Percentiles rank a stretch among this genome's conserved stretches.
Evolutionary conservation across 306 rosid species (phyloP).

Genomic region (Hippophae tibetana): DNA sequence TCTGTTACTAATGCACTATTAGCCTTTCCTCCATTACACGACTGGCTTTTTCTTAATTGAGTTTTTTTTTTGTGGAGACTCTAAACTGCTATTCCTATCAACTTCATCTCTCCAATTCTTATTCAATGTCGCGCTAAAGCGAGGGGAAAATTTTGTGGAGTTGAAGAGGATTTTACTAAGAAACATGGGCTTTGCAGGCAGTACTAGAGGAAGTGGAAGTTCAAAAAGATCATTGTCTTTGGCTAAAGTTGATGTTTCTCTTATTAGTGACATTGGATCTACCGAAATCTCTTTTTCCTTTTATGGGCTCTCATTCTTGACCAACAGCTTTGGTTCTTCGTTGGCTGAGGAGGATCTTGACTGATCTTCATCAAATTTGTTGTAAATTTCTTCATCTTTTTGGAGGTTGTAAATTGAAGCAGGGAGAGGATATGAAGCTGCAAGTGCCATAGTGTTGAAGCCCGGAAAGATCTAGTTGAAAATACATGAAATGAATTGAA

Average conservation of each 20-base stretch:
- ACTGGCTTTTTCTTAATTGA: constrained; percentile 45
- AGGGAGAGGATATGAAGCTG: too few relatives aligned
- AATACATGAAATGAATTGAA: too few relatives aligned
- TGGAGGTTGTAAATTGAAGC: too few relatives aligned
- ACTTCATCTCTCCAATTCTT: constrained; percentile 31
- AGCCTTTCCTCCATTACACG: constrained; percentile 46
- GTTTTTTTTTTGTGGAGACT: constrained; percentile 28
- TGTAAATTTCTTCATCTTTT: too few relatives aligned
- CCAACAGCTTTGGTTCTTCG: constrained; percentile 6
- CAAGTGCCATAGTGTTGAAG: too few relatives aligned
- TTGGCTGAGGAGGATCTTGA: neutral
- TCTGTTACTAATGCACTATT: constrained; percentile 19
- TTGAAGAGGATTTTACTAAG: constrained; percentile 68
- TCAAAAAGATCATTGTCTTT: neutral
- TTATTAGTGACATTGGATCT: constrained; percentile 56
- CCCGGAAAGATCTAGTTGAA: too few relatives aligned
- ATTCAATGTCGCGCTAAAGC: constrained; percentile 19
- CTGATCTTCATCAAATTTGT: too few relatives aligned
- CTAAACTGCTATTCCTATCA: constrained; percentile 16
- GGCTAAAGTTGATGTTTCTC: constrained; percentile 23
- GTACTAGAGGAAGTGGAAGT: constrained; percentile 35
- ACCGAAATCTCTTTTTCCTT: constrained; percentile 66
- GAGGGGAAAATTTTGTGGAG: constrained; percentile 54
- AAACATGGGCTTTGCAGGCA: constrained; percentile 52
- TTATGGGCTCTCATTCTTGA: constrained; percentile 24